Conservation (phyloP, 2,329 filamentous ascomycete species). For the Alternaria alternata region DNA sequence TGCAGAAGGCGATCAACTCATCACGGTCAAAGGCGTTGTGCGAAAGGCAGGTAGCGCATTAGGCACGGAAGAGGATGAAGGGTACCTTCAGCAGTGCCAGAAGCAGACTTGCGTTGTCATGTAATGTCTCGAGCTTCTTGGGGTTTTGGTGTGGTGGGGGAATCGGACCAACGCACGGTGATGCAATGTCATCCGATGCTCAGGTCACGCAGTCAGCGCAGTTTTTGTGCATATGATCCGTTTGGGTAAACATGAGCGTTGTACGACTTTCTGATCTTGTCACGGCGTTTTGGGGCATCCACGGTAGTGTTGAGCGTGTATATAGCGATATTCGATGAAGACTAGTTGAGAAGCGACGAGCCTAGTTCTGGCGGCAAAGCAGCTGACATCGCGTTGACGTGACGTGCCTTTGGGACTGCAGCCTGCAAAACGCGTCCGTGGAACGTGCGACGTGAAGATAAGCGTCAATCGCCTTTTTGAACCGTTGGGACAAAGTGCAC, state of each 20-base stretch:
- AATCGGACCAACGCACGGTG: conserved; percentile 21
- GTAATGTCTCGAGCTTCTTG: conserved; percentile 34
- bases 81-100: conserved; percentile 74
- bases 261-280: background rate
- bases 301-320: background rate
- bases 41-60: conserved; percentile 59
- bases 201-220: conserved; percentile 43
- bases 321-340: background rate
- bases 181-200: conserved; percentile 40
- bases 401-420: conserved; percentile 17
- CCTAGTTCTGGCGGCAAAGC: conserved; percentile 14
- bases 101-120: conserved; percentile 56
- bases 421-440: conserved; percentile 25
- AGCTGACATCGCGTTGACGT: conserved; percentile 38
- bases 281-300: background rate
- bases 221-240: conserved; percentile 18
- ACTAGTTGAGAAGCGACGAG: conserved; percentile 3
- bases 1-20: conserved; percentile 79
- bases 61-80: conserved; percentile 73
- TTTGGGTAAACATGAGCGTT: conserved; percentile 1
- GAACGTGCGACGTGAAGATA: conserved; percentile 11
- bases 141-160: conserved; percentile 20
- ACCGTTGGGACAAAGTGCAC: conserved; percentile 1
- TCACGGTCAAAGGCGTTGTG: conserved; percentile 78
- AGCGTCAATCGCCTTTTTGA: background rate